A percentile compares a stretch with the other conserved stretches of the same genome.
These are phyloP conservation scores for Angomonas deanei DNA, from an alignment of 208 protist genomes.

Conservation along the genomic window DNA sequence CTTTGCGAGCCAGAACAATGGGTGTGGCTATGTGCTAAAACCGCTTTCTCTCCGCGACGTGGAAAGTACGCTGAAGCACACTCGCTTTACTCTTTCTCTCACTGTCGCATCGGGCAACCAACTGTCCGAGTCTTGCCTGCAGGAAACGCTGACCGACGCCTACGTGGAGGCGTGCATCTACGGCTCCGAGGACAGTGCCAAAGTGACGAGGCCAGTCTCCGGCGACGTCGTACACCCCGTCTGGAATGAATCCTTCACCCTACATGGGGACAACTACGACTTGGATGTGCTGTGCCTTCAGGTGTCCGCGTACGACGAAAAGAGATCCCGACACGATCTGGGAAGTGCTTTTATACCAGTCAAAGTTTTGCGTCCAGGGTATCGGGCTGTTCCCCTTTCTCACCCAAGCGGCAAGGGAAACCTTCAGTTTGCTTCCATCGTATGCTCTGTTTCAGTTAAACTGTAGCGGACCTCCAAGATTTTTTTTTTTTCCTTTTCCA, in stretches of 20 bases:
- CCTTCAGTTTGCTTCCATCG: slow-evolving; percentile 22
- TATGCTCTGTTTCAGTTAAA: slow-evolving; percentile 19
- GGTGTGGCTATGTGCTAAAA: slow-evolving; percentile 92
- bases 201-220: slow-evolving; percentile 18
- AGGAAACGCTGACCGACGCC: slow-evolving; percentile 26
- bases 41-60: slow-evolving; percentile 30
- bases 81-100: slow-evolving; percentile 20
- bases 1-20: slow-evolving; percentile 77
- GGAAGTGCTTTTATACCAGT: slow-evolving; percentile 29
- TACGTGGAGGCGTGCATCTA: slow-evolving; percentile 40
- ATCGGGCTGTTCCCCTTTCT: slow-evolving; percentile 35
- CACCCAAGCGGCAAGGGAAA: slow-evolving; percentile 16
- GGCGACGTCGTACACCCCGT: slow-evolving; percentile 51
- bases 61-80: not conserved
- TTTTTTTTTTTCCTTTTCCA: slow-evolving; percentile 1
- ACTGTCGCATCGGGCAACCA: slow-evolving; percentile 49
- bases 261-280: slow-evolving; percentile 23
- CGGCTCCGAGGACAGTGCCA: slow-evolving; percentile 7
- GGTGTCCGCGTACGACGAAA: slow-evolving; percentile 19
- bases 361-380: slow-evolving; percentile 30
- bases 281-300: slow-evolving; percentile 40
- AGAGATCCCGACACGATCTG: slow-evolving; percentile 27
- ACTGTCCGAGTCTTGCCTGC: slow-evolving; percentile 33
- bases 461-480: not conserved
- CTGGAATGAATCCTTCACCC: slow-evolving; percentile 33